Base-by-base conservation (phyloP, 768 basidiomycete genomes). In the Lactarius sp. region DNA sequence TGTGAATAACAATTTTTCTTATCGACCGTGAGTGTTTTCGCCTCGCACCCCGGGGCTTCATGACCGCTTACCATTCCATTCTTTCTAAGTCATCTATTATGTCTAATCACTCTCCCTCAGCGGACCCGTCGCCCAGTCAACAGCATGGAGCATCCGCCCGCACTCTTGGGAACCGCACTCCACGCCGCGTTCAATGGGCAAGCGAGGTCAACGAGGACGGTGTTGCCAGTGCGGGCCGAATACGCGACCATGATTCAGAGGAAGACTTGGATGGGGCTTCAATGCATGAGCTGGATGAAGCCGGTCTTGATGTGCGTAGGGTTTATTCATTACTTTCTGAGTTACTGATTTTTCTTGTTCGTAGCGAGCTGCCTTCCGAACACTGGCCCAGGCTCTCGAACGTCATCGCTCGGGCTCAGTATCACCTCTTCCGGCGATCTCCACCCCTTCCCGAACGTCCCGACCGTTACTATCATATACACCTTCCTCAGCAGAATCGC, bases 201-300 rank as follows among this genome's bases (percentile, higher is more conserved):
- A 50, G 41, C 39, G 65, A 12, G 16, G 50, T 60, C 39, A 60
- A 59, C 27, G 49, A 31, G 18, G 61, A 59, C 6, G 27, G 27
- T 2, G 31, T n/a, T 6, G 34, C n/a, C n/a, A n/a, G n/a, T n/a
- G n/a, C 41, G 27, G 42, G 33, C 12, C 34, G 44, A n/a, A 16
- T 18, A 36, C 39, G 34, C 42, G 54, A 55, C 33, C 36, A 55
- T 33, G 52, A 13, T 46, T 16, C 10, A 53, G 27, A 27, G 27
- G 27, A 27, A 27, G 27, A 27, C 27, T 27, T 2, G 27, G 56
- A 67, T 33, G 7, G 16, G 41, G 51, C 55, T 16, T 62, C 60
- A 27, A 66, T 72, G n/a, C 78, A 80, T 57, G 78, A 75, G 31
- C 73, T 86, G 34, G 85, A 86, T 68, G 82, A 84, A 71, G 73